Base-by-base conservation (phyloP, 345 rosid genomes). In the Trapa bicornis region DNA sequence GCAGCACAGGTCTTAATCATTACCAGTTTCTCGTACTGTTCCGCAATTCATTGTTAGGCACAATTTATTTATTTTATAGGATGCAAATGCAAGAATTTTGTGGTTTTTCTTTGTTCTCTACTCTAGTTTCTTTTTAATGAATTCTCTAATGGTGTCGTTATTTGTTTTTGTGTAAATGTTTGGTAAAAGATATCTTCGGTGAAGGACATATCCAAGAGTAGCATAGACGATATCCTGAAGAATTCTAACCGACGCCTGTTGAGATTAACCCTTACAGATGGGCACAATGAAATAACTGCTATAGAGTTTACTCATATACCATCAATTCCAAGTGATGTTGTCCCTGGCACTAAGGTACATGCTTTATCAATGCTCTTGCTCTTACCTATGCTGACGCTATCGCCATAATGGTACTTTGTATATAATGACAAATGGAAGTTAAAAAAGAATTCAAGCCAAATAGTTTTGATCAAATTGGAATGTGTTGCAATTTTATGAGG, bases 291-390 rank as follows among this genome's bases (percentile, higher is more conserved):
- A 76, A 79, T 90, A 60, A 81, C 82, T 7, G 94, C 96, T 5
- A 71, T 90, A 1, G 98, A 93, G 82, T 88, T 77, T 75, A 68
- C 78, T 75, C 91, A 80, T 67, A 67, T 85, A 37, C 83, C 87
- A 3, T 69, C 86, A 11, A 71, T 93, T 72, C 74, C 77, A 10
- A 78, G 65, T 43, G 88, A 88, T 78, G 78, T 87, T 64, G 81
- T 82, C 80, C 96, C 97, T 56, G 89, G 98, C 69, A 76, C 92
- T 65, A 93, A 93, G 97, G 98, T 92, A 82, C 37, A 35, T 58
- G 3, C 38, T 6, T 58, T 58, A 35, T 15, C 38, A 8, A 69
- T 65, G 37, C 37, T 10, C 63, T 58, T 58, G 37, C 38, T 32
- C 63, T 32, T 32, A 58, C 1, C 60, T 5, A 58, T 58, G 38